Base-by-base conservation (phyloP, 495 filamentous ascomycete genomes). In the Aspergillus diversus region DNA sequence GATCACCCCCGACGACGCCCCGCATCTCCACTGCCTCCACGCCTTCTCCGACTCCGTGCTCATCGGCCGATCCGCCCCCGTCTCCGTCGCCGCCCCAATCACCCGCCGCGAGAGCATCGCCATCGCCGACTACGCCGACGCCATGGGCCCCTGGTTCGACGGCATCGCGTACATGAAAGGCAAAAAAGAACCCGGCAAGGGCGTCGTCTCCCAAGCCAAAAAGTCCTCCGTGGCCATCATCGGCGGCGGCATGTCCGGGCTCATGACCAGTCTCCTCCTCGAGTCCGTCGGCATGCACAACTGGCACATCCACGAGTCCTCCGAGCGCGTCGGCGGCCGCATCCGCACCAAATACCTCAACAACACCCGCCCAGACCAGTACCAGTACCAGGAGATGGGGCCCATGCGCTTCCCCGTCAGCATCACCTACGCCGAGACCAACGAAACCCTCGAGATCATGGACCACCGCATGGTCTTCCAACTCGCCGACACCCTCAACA, bases 371-470 rank as follows among this genome's bases (percentile, higher is more conserved):
- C 86, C 87, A 0, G 83, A 86, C 31, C 78, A 91, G 15, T 90
- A 90, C 61, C 85, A 87, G 48, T 91, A 91, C 60, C 87, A 90
- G 43, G 89, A 91, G 68, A 90, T 91, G 89, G 89, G 89, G 0
- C 87, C 88, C 0, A 90, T 90, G 89, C 79, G 88, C 5, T 90
- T 87, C 35, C 77, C 81, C 6, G 75, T 83, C 4, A 71, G 67
- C 34, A 77, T 81, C 60, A 86, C 77, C 0, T 81, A 84, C 66
- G 63, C 73, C 0, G 77, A 77, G 33, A 80, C 70, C 9, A 87
- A 87, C 58, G 80, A 86, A 73, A 84, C 81, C 0, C 71, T 86
- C 34, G 73, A 81, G 54, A 83, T 86, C 55, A 74, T 75, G 34
- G 85, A 87, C 65, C 85, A 88, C 65, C 81, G 81, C 55, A 78